A percentile compares a stretch with the other conserved stretches of the same genome.
Conservation (phyloP, 106 monocot species). For the Apostasia ramifera region DNA sequence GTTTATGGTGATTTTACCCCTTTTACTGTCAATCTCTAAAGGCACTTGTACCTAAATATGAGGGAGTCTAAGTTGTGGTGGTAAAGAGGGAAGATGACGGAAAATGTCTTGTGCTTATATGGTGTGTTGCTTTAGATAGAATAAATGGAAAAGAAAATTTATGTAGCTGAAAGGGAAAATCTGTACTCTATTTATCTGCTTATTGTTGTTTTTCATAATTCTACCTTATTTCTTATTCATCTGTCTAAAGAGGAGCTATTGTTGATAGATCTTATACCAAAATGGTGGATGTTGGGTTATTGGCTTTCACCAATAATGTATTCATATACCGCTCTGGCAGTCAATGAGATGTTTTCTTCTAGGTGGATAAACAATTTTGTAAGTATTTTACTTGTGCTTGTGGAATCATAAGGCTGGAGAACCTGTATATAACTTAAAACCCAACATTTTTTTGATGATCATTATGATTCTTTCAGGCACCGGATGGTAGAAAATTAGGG, state of each 20-base stretch:
- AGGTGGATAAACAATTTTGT: constrained; percentile 64
- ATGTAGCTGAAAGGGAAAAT: too few relatives aligned
- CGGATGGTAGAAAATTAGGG: constrained; percentile 35
- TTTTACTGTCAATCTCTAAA: too few relatives aligned
- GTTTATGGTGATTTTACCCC: too few relatives aligned
- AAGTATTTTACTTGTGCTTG: constrained; percentile 10
- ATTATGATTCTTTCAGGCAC: constrained; percentile 9
- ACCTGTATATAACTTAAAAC: background rate
- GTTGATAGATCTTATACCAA: constrained; percentile 38
- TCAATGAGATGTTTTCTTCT: constrained; percentile 56
- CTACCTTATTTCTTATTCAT: background rate
- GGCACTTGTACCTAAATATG: too few relatives aligned
- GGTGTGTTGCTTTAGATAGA: too few relatives aligned
- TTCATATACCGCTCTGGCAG: constrained; percentile 36
- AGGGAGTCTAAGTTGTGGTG: too few relatives aligned
- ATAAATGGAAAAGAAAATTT: too few relatives aligned
- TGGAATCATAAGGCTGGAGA: background rate
- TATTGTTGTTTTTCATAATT: background rate
- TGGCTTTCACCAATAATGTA: constrained; percentile 65
- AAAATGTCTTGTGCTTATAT: too few relatives aligned
- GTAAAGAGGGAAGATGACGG: too few relatives aligned
- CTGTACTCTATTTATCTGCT: too few relatives aligned
- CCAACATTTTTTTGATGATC: background rate
- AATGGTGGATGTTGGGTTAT: constrained; percentile 56
- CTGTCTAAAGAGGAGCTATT: background rate